Conservation (phyloP, 129 eudicot species). For the Saussurea involucrata region DNA sequence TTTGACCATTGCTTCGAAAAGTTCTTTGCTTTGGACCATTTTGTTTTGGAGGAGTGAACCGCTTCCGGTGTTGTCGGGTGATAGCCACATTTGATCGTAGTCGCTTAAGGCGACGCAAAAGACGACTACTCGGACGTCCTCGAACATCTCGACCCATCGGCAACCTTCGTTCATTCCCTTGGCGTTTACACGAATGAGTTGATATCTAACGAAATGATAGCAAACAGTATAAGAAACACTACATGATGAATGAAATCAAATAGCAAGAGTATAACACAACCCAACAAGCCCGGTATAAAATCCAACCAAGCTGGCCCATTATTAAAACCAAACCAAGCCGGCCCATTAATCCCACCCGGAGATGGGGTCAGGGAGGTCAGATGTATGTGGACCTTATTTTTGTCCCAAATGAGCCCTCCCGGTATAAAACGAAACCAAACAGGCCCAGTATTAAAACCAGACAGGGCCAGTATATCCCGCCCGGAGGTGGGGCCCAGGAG, state of each 20-base stretch:
- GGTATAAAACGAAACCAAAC: neutral
- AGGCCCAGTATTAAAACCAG: neutral
- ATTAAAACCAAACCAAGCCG: no score
- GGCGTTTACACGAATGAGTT: slow-evolving; percentile 74
- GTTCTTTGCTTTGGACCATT: slow-evolving; percentile 87
- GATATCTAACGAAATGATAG: slow-evolving; percentile 46
- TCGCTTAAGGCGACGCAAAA: slow-evolving; percentile 77
- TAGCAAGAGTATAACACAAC: neutral
- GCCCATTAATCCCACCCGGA: no score
- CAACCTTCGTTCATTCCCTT: slow-evolving; percentile 89
- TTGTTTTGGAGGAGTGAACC: slow-evolving; percentile 67
- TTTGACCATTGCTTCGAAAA: slow-evolving; percentile 68
- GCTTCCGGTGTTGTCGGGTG: slow-evolving; percentile 55
- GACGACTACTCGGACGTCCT: slow-evolving; percentile 73
- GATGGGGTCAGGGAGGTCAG: no score
- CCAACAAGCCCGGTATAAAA: neutral
- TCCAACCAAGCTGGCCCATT: no score
- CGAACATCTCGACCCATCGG: slow-evolving; percentile 98
- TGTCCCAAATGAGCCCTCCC: no score
- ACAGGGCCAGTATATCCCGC: neutral
- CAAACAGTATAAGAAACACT: neutral
- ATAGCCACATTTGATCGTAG: slow-evolving; percentile 59
- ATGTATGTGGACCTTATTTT: no score
- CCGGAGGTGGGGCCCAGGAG: no score
- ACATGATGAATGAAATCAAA: neutral